Evolutionary conservation across 306 rosid species (phyloP), one percentile per base, ranked within the genome.

Genomic region (Vigna radiata): DNA sequence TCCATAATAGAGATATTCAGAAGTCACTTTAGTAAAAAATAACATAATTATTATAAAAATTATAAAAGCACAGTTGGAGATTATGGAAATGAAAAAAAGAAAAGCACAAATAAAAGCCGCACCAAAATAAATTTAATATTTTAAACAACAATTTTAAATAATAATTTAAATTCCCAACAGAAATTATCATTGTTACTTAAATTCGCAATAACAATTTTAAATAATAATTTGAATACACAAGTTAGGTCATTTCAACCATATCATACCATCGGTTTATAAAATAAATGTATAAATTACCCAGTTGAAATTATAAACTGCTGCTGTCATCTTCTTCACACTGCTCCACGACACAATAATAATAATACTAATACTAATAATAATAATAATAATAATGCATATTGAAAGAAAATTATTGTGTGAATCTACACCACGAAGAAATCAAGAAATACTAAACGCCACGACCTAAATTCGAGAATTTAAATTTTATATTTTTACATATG

Each of bases 371-470:
- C 68, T 5, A 23, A 23, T 23, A 23, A 25, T 25, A 2, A 25
- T 8, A 60, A 72, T 3, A 44, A 65, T 8, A 60, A 48, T 9
- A 47, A 72, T 5, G 68, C 81, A 86, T 69, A 77, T 85, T 80
- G 83, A 50, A 79, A 77, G 70, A 84, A 87, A 90, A 55, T 69
- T 25, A 79, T 79, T 85, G 83, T 82, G 76, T 65, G 84, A 86
- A 80, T 85, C 90, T 87, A 90, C 86, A 88, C 48, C 72, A 52
- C 72, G 36, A 85, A 84, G 88, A 86, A 79, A 85, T 81, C 49
- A 75, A 74, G 77, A 77, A 72, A 79, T 56, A 78, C 73, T 56
- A 68, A 83, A 83, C 52, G 27, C 15, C 88, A 87, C 86, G 16
- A 83, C 87, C 91, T 83, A 85, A 82, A 36, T 77, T 56, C 81